Evolutionary conservation across 78 protist species (phyloP), one percentile per base, ranked within the genome.

Genomic region (Cavenderia fasciculata): DNA sequence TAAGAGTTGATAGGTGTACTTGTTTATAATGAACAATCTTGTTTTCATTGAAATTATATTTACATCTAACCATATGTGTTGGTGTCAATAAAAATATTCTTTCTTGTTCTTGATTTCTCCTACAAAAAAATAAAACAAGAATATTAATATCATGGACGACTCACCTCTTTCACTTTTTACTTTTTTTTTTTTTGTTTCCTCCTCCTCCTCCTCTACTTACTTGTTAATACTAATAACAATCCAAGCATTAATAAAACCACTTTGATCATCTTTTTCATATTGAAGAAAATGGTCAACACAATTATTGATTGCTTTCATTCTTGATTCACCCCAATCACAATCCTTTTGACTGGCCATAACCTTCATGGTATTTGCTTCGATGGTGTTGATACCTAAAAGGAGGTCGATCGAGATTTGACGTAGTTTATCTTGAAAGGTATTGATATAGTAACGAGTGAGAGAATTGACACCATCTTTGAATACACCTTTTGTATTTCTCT

Each of bases 391-490:
- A 8, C 78, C 85, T 16, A 87, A 51, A 54, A 84, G 61, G 5
- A 90, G 36, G 19, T 74, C 85, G 1, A 70, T 87, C 25, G 92
- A 84, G 2, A 63, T 63, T 43, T 93, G 95, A 86, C 79, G 38
- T 1, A 68, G 34, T 61, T 94, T 92, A 92, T 95, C 96, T 11
- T 56, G 27, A 51, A 95, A 95, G 16, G 90, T 95, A 44, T 95
- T 95, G 62, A 94, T 57, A 49, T 94, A 95, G 27, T 92, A 92
- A 27, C 97, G 61, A 49, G 71, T 92, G n/a, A 93, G 36, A 19
- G 95, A 90, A 41, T 95, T 95, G 38, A 75, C 74, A 33, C 97
- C 97, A 73, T 95, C 97, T 12, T 56, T 59, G 16, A 95, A 59
- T 7, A 46, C 86, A 2, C 97, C 97, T n/a, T 59, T 57, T 0